Conservation (phyloP, 1,139 yeast species). For the Kodamaea arcana region DNA sequence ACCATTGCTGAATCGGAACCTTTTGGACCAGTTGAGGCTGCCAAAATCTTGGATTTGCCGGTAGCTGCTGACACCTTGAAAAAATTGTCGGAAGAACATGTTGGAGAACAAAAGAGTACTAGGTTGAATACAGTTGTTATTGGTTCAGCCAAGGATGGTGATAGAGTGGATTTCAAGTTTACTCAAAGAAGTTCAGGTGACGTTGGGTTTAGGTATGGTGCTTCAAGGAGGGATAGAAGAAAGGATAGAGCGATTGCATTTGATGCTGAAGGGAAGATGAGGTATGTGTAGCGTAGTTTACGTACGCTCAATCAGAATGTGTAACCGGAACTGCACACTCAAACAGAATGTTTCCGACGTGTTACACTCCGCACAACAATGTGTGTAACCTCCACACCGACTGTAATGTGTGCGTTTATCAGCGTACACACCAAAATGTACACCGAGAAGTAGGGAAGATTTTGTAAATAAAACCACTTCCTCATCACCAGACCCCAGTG, state of each 20-base stretch:
- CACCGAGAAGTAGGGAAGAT: too few relatives aligned
- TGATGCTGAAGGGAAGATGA: constrained; percentile 65
- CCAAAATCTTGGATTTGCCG: constrained; percentile 72
- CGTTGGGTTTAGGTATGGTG: constrained; percentile 91
- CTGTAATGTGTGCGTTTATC: too few relatives aligned
- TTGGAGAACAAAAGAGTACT: constrained; percentile 25
- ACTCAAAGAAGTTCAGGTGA: constrained; percentile 73
- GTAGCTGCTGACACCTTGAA: constrained; percentile 79
- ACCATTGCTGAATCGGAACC: constrained; percentile 94
- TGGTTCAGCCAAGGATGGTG: constrained; percentile 52
- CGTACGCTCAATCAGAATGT: too few relatives aligned
- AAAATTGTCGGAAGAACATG: constrained; percentile 56
- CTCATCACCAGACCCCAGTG: too few relatives aligned
- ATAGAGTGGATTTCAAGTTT: constrained; percentile 66
- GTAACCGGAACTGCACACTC: too few relatives aligned
- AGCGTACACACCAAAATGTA: too few relatives aligned
- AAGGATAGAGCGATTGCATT: constrained; percentile 78
- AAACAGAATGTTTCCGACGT: too few relatives aligned
- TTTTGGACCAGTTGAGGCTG: constrained; percentile 98
- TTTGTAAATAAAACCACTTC: too few relatives aligned
- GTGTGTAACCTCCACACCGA: too few relatives aligned
- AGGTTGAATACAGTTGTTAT: constrained; percentile 34
- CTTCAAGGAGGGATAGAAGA: constrained; percentile 82
- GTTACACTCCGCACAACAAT: too few relatives aligned
- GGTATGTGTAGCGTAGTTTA: constrained; percentile 26